Evolutionary conservation across 345 rosid species (phyloP), one percentile per base, ranked within the genome.

Genomic region (Gynandropsis gynandra): DNA sequence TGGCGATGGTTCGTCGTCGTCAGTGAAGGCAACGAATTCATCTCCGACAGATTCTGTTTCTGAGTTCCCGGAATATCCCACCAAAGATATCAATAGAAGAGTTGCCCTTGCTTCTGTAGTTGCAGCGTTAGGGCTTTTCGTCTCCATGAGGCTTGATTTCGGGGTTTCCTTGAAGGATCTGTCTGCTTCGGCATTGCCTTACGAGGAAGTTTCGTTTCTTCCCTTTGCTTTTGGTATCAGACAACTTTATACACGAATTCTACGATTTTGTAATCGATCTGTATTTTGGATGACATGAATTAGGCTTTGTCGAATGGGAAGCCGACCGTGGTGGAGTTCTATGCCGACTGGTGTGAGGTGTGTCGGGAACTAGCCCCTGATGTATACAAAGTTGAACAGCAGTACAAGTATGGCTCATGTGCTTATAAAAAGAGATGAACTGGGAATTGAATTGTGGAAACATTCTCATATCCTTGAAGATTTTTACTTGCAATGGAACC

Each of bases 261-360:
- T 19, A n/a, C 50, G 19, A 37, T 17, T 37, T 1, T 48, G 20
- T 46, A 14, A 14, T 29, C 47, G 42, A 52, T 48, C 1, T 27
- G 31, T 17, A 0, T 48, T 41, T 58, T 32, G 41, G 8, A 65
- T 55, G 17, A 58, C 58, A 12, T 45, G 13, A 11, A 43, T 15
- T 63, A 88, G 96, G 96, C 98, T 47, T 76, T 90, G 13, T 62
- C 89, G 40, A 90, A 90, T 71, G 96, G 96, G 69, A 90, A 76
- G 76, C 95, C 98, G 0, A 90, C 98, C 0, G 98, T 87, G 13
- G 85, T 90, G 35, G 98, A 90, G 73, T 90, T 90, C 60, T 90
- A 87, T 50, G 98, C 98, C 11, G 95, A 90, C 70, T 90, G 98
- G 98, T 87, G 98, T 51, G 95, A 90, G 71, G 96, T 87, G 48